Percentiles rank a stretch among this genome's conserved stretches.
Evolutionary conservation across 2,329 filamentous ascomycete genomes (phyloP).

Genomic region (Monilinia fructicola): DNA sequence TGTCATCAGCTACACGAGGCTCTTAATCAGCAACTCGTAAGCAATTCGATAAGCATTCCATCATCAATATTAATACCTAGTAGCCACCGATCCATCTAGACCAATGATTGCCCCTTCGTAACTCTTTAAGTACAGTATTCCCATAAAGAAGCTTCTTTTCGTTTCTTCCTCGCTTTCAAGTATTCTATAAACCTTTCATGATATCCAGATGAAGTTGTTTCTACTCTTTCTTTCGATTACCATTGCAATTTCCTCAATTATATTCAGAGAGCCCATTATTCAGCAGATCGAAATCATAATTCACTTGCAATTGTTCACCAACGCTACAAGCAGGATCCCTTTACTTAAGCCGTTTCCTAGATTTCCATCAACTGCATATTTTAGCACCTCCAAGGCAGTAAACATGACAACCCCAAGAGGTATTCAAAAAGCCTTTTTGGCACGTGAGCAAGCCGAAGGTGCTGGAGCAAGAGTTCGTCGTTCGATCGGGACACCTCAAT

Average conservation of each 20-base stretch:
- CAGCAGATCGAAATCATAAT: slow-evolving; percentile 27
- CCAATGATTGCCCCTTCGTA: background rate
- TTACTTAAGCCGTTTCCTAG: slow-evolving; percentile 29
- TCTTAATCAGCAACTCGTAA: slow-evolving; percentile 23
- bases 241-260: slow-evolving; percentile 36
- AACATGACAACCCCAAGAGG: slow-evolving; percentile 69
- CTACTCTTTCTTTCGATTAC: slow-evolving; percentile 34
- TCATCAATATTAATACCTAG: too few relatives aligned
- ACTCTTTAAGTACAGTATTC: background rate
- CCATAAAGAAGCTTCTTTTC: slow-evolving; percentile 9
- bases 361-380: slow-evolving; percentile 29
- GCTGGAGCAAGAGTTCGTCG: slow-evolving; percentile 83
- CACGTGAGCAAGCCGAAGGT: slow-evolving; percentile 83
- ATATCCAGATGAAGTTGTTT: slow-evolving; percentile 35
- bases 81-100: background rate
- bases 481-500: slow-evolving; percentile 78
- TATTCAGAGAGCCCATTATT: slow-evolving; percentile 33
- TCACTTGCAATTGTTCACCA: slow-evolving; percentile 27
- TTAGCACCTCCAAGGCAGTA: slow-evolving; percentile 29
- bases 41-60: slow-evolving; percentile 23
- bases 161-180: background rate
- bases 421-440: slow-evolving; percentile 81
- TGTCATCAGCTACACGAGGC: background rate
- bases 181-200: slow-evolving; percentile 5
- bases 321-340: slow-evolving; percentile 21